Conservation (phyloP, 345 rosid species). For the Garcia nutans region DNA sequence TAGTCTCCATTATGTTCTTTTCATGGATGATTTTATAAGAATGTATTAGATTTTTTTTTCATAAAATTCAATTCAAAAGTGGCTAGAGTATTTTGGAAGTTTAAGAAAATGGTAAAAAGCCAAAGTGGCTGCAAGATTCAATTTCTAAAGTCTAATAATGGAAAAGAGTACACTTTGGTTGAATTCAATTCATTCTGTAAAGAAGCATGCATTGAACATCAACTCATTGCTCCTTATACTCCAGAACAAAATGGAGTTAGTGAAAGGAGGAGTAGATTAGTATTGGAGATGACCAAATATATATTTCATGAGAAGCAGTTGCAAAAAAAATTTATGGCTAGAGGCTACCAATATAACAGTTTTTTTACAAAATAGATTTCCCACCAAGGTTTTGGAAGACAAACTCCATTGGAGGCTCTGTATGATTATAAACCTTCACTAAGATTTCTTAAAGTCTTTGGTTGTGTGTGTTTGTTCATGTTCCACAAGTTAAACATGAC, state of each 20-base stretch:
- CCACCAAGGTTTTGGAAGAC: too few species aligned
- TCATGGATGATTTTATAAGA: not conserved
- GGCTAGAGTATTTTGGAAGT: not conserved
- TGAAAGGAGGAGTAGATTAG: not conserved
- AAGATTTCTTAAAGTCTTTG: too few species aligned
- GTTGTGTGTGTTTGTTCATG: too few species aligned
- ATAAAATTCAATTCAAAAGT: not conserved
- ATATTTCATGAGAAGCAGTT: not conserved
- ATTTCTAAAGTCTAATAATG: not conserved
- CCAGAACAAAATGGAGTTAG: not conserved
- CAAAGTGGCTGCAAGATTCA: constrained; percentile 5
- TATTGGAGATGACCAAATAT: not conserved
- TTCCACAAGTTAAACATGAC: too few species aligned
- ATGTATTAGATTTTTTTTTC: not conserved
- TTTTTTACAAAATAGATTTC: too few species aligned
- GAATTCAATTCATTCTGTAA: not conserved
- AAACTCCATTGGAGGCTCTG: too few species aligned
- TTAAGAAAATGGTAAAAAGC: not conserved
- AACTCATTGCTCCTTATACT: not conserved
- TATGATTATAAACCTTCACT: too few species aligned
- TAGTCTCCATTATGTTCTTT: not conserved
- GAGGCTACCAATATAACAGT: too few species aligned
- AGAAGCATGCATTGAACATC: not conserved
- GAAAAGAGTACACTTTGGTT: not conserved
- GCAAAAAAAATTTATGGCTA: not conserved